Conservation (phyloP, 2,329 filamentous ascomycete species). For the Phaeophleospora eucalypticola region DNA sequence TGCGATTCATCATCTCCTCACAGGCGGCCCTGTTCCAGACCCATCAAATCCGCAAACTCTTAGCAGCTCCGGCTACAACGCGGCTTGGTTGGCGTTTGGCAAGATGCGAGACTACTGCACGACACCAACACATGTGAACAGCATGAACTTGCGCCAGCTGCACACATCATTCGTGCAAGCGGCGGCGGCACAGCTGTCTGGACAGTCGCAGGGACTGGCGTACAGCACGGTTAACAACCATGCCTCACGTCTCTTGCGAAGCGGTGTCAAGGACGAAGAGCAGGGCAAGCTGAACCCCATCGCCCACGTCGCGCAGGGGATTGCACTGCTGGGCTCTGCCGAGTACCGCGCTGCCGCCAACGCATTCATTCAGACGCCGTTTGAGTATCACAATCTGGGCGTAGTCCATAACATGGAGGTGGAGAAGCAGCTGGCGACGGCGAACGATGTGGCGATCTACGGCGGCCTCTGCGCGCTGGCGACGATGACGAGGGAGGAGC, state of each 20-base stretch:
- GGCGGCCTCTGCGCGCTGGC: constrained; percentile 86
- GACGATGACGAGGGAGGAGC: constrained; percentile 73
- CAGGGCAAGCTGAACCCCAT: constrained; percentile 59
- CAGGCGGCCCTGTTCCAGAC: constrained; percentile 51
- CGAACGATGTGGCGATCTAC: constrained; percentile 88
- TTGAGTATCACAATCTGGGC: constrained; percentile 41
- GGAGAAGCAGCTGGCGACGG: constrained; percentile 68
- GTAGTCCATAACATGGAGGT: constrained; percentile 48
- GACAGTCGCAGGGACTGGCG: constrained; percentile 15
- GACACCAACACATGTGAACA: constrained; percentile 74
- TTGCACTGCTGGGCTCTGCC: constrained; percentile 56
- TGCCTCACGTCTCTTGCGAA: constrained; percentile 46
- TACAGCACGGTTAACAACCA: constrained; percentile 60
- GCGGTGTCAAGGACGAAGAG: constrained; percentile 52
- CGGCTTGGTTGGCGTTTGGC: constrained; percentile 71
- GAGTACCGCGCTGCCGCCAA: constrained; percentile 65
- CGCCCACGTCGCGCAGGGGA: constrained; percentile 58
- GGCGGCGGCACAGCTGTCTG: constrained; percentile 44
- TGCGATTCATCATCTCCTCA: constrained; percentile 74
- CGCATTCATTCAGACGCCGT: constrained; percentile 63
- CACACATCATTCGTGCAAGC: constrained; percentile 77
- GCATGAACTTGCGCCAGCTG: constrained; percentile 75
- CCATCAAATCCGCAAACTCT: constrained; percentile 18
- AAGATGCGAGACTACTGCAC: constrained; percentile 90
- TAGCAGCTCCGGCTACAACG: constrained; percentile 51